Conservation (phyloP, 2,329 filamentous ascomycete species). For the Hymenoscyphus fructigenus region DNA sequence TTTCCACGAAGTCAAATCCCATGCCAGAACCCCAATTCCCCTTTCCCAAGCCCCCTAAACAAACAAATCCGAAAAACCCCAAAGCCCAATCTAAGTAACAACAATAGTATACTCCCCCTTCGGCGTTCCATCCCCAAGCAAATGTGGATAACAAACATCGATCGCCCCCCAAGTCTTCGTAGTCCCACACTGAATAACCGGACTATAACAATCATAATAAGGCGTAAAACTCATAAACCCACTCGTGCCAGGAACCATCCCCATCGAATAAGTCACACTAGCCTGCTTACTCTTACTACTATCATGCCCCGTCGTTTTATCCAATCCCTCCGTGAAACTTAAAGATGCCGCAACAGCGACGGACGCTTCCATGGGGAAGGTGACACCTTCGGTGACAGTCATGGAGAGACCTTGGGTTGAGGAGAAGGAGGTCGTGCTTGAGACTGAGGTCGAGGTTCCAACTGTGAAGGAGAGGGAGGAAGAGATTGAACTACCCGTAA, state of each 20-base stretch:
- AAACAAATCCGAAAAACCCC: neutral
- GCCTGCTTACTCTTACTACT: slow-evolving; percentile 1
- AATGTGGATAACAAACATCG: neutral
- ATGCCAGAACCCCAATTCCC: neutral
- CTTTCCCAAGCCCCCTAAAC: neutral
- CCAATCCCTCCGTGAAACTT: neutral
- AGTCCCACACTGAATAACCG: neutral
- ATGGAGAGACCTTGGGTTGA: neutral
- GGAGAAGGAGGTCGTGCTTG: neutral
- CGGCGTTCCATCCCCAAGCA: neutral
- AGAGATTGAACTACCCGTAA: neutral
- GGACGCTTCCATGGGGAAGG: neutral
- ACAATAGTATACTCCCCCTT: slow-evolving; percentile 6
- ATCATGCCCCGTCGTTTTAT: neutral
- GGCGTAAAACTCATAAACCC: slow-evolving; percentile 4
- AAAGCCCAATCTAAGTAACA: neutral
- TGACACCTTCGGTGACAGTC: neutral
- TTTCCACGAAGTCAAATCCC: too few relatives aligned
- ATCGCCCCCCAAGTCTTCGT: neutral
- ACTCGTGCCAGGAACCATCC: neutral
- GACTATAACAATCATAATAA: slow-evolving; percentile 2
- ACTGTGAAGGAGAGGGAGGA: neutral
- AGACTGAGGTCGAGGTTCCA: neutral
- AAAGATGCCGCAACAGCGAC: neutral
- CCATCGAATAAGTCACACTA: neutral